Conservation (phyloP, 805 yeast genomes). For the Lipomyces yamadae region DNA sequence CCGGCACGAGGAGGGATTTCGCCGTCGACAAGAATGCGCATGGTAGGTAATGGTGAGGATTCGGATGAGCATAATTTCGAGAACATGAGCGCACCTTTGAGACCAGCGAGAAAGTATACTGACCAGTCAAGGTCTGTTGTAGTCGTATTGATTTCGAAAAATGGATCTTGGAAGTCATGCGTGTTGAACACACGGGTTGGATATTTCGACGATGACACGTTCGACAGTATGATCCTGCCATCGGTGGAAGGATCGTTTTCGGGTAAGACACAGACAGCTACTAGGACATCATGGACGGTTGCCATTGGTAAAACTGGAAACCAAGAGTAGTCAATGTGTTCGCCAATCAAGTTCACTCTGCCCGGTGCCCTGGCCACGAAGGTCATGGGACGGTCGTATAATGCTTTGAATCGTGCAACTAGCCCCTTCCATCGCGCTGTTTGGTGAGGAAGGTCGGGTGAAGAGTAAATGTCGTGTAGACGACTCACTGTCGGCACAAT, state of each 20-base stretch:
- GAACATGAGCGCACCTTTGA: constrained; percentile 62
- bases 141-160: constrained; percentile 32
- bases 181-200: constrained; percentile 26
- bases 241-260: constrained; percentile 39
- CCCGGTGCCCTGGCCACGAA: constrained; percentile 73
- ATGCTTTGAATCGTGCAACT: constrained; percentile 17
- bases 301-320: constrained; percentile 80
- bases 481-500: constrained; percentile 25
- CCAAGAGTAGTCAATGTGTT: constrained; percentile 72
- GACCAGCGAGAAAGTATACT: constrained; percentile 71
- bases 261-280: constrained; percentile 51
- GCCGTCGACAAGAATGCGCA: constrained; percentile 62
- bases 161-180: constrained; percentile 39
- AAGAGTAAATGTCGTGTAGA: constrained; percentile 24
- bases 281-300: constrained; percentile 63
- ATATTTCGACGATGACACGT: constrained; percentile 42
- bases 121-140: constrained; percentile 59
- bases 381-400: constrained; percentile 45
- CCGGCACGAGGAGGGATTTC: constrained; percentile 77
- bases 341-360: constrained; percentile 75
- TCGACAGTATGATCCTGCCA: constrained; percentile 46
- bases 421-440: constrained; percentile 26
- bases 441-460: constrained; percentile 25
- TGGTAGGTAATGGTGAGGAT: constrained; percentile 36
- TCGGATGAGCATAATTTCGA: constrained; percentile 44